Evolutionary conservation across 108 stramenopile species (phyloP).

Genomic region (Cyclotella sp.): DNA sequence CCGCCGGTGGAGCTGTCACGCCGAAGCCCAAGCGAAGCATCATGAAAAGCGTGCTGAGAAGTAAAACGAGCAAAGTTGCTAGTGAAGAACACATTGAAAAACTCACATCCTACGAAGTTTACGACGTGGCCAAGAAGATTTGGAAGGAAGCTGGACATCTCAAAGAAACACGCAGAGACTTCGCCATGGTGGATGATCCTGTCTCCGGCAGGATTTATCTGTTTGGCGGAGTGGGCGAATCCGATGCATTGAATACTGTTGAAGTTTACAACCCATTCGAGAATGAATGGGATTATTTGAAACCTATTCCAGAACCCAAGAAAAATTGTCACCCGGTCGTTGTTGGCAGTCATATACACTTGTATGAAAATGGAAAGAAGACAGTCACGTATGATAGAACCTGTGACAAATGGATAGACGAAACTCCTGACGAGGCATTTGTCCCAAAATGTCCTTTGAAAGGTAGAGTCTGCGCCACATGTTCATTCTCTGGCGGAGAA

Average conservation of each 20-base stretch:
- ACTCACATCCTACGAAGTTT: conserved; percentile 31
- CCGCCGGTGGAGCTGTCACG: neutral
- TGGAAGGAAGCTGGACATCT: conserved; percentile 35
- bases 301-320: conserved; percentile 25
- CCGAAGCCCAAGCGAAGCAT: conserved; percentile 14
- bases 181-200: conserved; percentile 22
- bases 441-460: conserved; percentile 24
- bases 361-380: conserved; percentile 29
- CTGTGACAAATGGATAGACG: conserved; percentile 10
- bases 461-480: conserved; percentile 16
- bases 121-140: conserved; percentile 23
- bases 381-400: conserved; percentile 21
- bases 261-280: conserved; percentile 30
- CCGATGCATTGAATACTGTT: neutral
- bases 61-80: neutral
- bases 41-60: neutral
- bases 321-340: conserved; percentile 5
- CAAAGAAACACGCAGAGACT: conserved; percentile 24
- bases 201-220: conserved; percentile 23
- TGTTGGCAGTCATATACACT: conserved; percentile 15
- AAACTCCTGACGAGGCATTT: conserved; percentile 10
- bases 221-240: conserved; percentile 20
- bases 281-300: conserved; percentile 21
- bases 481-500: conserved; percentile 1
- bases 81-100: conserved; percentile 9